Base-by-base conservation (phyloP, 148 eudicot genomes). In the Oxyria digyna region DNA sequence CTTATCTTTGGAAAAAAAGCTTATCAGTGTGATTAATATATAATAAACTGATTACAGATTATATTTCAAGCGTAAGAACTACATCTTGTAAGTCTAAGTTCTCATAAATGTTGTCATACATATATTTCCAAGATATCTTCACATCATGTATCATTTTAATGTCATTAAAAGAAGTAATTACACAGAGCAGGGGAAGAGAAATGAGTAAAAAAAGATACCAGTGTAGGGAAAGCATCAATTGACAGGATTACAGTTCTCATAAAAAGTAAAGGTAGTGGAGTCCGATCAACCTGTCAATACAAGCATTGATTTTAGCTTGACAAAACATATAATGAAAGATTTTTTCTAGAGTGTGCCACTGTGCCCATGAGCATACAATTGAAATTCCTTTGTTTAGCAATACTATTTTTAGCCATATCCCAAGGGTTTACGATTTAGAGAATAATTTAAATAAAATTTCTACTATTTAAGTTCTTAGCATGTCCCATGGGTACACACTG, bases 181-280 rank as follows among this genome's bases (percentile, higher is more conserved):
- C 15, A 55, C 35, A 21, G 12, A 38, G 72, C 48, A 79, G 32
- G 40, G 8, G 23, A 59, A 69, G 49, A 49, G 37, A 68, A 26
- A 42, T 64, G 42, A 33, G 24, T 20, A 37, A 31, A 17, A 10
- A 38, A 63, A 62, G 63, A 80, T 85, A 88, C 98, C 96, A 93
- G 79, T 26, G 88, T 73, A 27, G 98, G 98, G 68, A 84, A 94
- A 50, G 98, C 96, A 74, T 85, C 97, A 70, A 87, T 94, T 27
- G 98, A 91, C 71, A 86, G 98, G 75, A 94, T 94, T 21, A 94
- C 96, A 29, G 98, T 94, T 77, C 98, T 88, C 98, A 90, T 94
- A 77, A 86, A 88, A 68, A 94, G 97, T 57, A 94, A 81, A 57
- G 98, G 98, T 67, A 90, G 80, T 64, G 95, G 91, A 71, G 82